These are phyloP conservation scores for Umbelopsis sp. DNA, from an alignment of 371 early-diverging fungal genomes.

Conservation along the genomic window DNA sequence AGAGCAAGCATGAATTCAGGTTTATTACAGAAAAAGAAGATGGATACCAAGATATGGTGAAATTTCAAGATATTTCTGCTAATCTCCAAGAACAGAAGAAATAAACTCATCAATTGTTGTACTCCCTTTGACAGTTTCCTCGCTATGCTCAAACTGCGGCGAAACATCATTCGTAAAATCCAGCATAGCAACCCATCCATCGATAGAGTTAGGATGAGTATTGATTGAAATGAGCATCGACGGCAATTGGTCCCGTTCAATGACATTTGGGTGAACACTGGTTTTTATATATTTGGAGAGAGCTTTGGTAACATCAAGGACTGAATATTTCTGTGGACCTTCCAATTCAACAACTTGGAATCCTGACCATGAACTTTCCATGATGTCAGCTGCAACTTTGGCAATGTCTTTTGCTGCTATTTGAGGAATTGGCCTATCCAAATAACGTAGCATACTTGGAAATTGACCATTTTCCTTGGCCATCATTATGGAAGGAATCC, in stretches of 20 bases:
- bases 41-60: too few species aligned
- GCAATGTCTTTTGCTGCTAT: background rate
- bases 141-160: background rate
- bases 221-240: background rate
- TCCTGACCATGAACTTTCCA: background rate
- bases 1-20: too few species aligned
- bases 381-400: background rate
- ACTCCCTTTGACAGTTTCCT: background rate
- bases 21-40: too few species aligned
- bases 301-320: background rate
- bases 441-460: background rate
- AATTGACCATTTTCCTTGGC: background rate
- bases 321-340: background rate
- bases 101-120: background rate
- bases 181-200: constrained; percentile 2
- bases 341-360: background rate
- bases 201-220: background rate
- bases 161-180: background rate
- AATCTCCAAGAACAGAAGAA: background rate
- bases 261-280: background rate
- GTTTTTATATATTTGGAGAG: background rate
- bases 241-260: background rate
- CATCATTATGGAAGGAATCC: background rate
- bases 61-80: background rate
- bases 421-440: background rate